Evolutionary conservation across 1,139 yeast species (phyloP), one percentile per base, ranked within the genome.

Genomic region (Kodamaea anthophila): DNA sequence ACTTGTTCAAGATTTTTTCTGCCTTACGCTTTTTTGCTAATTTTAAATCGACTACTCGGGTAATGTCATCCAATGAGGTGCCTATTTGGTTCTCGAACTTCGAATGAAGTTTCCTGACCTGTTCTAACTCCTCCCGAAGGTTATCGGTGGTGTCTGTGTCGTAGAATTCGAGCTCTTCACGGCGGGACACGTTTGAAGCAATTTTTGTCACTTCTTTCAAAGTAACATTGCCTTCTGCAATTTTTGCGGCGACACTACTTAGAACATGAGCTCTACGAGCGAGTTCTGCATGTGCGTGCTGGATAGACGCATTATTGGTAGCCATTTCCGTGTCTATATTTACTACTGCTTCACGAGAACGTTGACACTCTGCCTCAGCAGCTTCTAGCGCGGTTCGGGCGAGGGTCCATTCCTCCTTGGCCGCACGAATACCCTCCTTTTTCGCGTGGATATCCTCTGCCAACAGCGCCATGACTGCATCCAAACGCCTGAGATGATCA

Each of bases 71-170:
- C 26, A 55, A 52, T 0, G 64, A 43, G 19, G 53, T 46, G 1
- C 68, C 69, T 9, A 63, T 45, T 13, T 46, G 44, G 16, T 44
- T 46, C 34, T 68, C 72, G 3, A 65, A 63, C 32, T 59, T 60
- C 30, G 52, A 50, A 2, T 65, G 54, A 10, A 63, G 64, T 22
- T 47, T 35, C 32, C 58, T 58, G 4, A 59, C 47, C 12, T 46
- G 50, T 10, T 45, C 43, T 30, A 53, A 66, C 31, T 65, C 72
- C 7, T 41, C 36, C 7, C 58, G 55, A 18, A 67, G 63, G 3
- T 62, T 47, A 16, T 60, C 59, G 9, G 55, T 50, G 3, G 66
- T 56, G 34, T 67, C 73, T n/a, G n/a, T n/a, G n/a, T n/a, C n/a
- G n/a, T n/a, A n/a, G n/a, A n/a, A n/a, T n/a, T n/a, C n/a, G n/a